Conservation (phyloP, 176 grass and related monocot genomes). For the Typha latifolia region DNA sequence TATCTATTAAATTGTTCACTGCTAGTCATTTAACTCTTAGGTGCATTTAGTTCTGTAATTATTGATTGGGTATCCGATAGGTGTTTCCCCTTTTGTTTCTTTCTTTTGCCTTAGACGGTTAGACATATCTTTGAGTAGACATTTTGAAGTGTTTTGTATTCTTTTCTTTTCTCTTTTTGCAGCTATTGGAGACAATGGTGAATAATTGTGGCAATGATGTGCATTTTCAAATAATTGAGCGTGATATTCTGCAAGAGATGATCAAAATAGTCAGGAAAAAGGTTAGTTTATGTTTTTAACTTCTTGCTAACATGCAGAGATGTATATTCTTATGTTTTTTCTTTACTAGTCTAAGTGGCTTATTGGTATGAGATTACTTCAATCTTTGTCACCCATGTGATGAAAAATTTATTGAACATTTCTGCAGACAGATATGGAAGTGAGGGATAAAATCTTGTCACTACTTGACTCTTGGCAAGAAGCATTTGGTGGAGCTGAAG, state of each 20-base stretch:
- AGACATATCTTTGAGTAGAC: too few species aligned
- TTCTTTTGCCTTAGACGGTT: too few species aligned
- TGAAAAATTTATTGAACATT: not conserved
- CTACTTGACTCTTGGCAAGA: conserved; percentile 83
- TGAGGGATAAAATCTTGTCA: conserved; percentile 61
- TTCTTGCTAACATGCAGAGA: not conserved
- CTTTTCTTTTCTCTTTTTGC: conserved; percentile 2
- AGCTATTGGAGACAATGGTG: conserved; percentile 76
- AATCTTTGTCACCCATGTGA: not conserved
- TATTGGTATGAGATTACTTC: not conserved
- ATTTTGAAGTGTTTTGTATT: not conserved
- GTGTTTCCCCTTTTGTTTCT: too few species aligned
- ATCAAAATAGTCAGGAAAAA: conserved; percentile 76
- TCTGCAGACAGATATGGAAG: conserved; percentile 47
- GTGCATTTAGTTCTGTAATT: too few species aligned
- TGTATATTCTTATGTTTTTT: not conserved
- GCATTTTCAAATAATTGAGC: conserved; percentile 66
- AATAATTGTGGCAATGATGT: conserved; percentile 79
- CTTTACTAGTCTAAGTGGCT: not conserved
- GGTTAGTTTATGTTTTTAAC: conserved; percentile 13
- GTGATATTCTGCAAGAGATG: conserved; percentile 78
- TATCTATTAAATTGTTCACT: too few species aligned
- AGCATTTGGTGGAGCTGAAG: conserved; percentile 62
- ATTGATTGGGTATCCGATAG: too few species aligned
- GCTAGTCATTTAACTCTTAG: too few species aligned